Evolutionary conservation across 768 basidiomycete species (phyloP), one percentile per base, ranked within the genome.

Genomic region (Phaffia tasmanica): DNA sequence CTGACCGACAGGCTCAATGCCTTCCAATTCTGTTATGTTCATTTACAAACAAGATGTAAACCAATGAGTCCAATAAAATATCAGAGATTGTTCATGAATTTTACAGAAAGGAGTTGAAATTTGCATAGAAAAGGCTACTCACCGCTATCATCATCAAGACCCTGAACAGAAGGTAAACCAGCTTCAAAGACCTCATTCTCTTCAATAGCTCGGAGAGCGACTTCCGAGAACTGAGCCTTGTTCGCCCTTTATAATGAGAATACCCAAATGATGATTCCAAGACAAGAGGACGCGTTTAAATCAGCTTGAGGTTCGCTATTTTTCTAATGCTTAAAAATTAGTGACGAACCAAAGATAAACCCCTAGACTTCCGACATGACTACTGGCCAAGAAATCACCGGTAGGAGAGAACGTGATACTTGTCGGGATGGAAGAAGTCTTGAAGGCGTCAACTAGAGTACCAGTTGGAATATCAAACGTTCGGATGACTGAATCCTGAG

Each of bases 381-480:
- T 81, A 14, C 93, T 93, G 0, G 95, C 95, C 69, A 99, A 78
- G 79, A 99, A 98, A 75, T 98, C 95, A 64, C 88, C 87, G 0
- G 90, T 86, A 0, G 95, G 95, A 2, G 93, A 97, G 76, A 99
- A 94, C 0, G 89, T 81, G 23, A 99, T 77, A 73, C 86, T 90
- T 0, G 89, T 93, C 6, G 94, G 89, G 29, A 94, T 82, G 71
- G 86, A 89, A 32, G 86, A 78, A 11, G 90, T 91, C 63, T 83
- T 82, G 80, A 99, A 98, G 0, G 85, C 89, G 72, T 98, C 91
- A 62, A 99, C 92, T 48, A 98, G 79, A 30, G 85, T 81, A 6
- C 93, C 92, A 21, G 92, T 90, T 0, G 95, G 94, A 29, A 99
- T 81, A 74, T 99, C 94, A 75, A 90, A 99, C 2, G 94, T 98